phyloP scores from a whole-genome alignment of 768 basidiomycete species.

The Rhodosporidiobolus sp. region DNA sequence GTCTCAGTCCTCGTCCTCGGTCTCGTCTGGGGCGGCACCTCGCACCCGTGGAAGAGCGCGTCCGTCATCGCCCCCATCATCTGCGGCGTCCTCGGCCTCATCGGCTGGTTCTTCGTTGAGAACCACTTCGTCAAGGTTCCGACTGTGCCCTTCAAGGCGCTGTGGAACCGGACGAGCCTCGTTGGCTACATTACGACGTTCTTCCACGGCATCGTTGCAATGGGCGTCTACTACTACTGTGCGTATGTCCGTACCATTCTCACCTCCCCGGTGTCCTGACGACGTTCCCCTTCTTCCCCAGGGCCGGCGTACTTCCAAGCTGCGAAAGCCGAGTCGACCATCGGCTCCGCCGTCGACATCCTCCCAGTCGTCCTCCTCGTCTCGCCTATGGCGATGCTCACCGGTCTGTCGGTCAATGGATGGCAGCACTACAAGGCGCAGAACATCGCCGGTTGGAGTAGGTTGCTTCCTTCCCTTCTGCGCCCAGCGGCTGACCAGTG shows the following conservation, averaged over 20 bases:
- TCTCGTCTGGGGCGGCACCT: constrained; percentile 56
- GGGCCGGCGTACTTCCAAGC: constrained; percentile 3
- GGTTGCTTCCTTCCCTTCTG: neutral
- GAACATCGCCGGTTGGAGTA: constrained; percentile 51
- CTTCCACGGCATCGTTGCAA: constrained; percentile 42
- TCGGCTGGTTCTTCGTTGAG: constrained; percentile 59
- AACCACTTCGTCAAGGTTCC: constrained; percentile 53
- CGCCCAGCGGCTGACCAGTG: too few relatives aligned
- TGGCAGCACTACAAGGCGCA: constrained; percentile 51
- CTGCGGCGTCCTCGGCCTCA: constrained; percentile 60
- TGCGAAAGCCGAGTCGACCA: neutral
- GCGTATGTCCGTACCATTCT: neutral
- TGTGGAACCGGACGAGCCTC: constrained; percentile 50
- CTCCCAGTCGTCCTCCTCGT: constrained; percentile 46
- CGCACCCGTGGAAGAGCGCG: constrained; percentile 52
- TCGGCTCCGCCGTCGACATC: constrained; percentile 1
- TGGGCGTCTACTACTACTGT: constrained; percentile 11
- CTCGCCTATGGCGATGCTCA: constrained; percentile 51
- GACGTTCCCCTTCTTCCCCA: too few relatives aligned
- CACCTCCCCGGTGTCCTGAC: too few relatives aligned
- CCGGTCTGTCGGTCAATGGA: constrained; percentile 50
- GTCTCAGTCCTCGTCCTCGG: constrained; percentile 49
- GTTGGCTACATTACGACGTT: constrained; percentile 50
- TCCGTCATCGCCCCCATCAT: constrained; percentile 52
- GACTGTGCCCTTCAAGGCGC: constrained; percentile 47